phyloP scores from a whole-genome alignment of 257 asterid species.

The Primulina eburnea region DNA sequence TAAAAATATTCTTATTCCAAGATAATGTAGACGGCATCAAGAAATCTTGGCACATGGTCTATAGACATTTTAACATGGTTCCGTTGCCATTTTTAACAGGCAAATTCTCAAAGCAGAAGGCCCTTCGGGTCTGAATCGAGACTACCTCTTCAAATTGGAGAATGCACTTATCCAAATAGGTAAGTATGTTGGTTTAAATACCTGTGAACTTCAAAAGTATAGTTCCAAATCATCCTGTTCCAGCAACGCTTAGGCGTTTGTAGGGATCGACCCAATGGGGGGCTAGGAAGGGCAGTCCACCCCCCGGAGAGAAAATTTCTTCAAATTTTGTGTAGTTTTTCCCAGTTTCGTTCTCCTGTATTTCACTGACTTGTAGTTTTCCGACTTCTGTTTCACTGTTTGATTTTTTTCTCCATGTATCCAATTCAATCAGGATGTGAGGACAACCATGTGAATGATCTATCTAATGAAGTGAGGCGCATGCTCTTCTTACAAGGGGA shows the following conservation, averaged over 20 bases:
- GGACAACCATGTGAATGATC: constrained; percentile 70
- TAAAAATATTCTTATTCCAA: not conserved
- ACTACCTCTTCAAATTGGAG: constrained; percentile 91
- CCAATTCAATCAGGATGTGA: constrained; percentile 47
- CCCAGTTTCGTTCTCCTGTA: not conserved
- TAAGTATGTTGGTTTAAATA: constrained; percentile 14
- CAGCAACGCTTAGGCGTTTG: too few species aligned
- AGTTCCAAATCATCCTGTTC: too few species aligned
- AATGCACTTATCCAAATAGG: constrained; percentile 71
- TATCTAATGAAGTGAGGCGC: constrained; percentile 75
- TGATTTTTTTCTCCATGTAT: not conserved
- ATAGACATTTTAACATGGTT: not conserved
- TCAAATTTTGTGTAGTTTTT: too few species aligned
- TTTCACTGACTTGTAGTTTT: not conserved
- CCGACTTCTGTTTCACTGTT: not conserved
- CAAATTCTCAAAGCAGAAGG: constrained; percentile 87
- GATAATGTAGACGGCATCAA: not conserved
- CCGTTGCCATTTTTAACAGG: constrained; percentile 33
- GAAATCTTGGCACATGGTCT: not conserved
- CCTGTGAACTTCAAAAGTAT: not conserved
- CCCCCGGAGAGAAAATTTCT: too few species aligned
- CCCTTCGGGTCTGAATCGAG: constrained; percentile 96
- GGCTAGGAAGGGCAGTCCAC: too few species aligned
- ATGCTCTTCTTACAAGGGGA: constrained; percentile 38
- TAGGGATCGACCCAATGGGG: too few species aligned